A percentile compares a stretch with the other conserved stretches of the same genome.
These are phyloP conservation scores for maize (Zea mays) DNA, from an alignment of 176 grass and related monocot genomes.

Conservation along the genomic window DNA sequence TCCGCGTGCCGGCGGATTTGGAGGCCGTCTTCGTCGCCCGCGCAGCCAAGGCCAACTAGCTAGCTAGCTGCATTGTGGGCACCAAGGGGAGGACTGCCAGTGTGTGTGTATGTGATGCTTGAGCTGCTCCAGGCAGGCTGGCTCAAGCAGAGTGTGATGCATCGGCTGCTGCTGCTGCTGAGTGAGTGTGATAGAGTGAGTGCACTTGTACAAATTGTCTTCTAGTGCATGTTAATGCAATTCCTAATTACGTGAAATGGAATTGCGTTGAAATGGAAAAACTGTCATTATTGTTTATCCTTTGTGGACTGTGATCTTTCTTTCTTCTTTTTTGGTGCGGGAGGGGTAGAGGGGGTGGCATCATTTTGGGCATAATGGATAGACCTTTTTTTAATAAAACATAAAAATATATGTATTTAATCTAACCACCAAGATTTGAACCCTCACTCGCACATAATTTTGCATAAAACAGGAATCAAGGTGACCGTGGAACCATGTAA, in stretches of 20 bases:
- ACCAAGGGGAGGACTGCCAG: neutral
- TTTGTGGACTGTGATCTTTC: neutral
- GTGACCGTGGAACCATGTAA: no score
- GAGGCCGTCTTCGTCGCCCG: constrained; percentile 42
- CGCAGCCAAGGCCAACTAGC: constrained; percentile 40
- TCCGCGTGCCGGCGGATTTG: constrained; percentile 51
- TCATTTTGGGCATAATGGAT: no score
- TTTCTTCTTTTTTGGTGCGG: no score
- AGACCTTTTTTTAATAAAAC: neutral
- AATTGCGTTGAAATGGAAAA: neutral
- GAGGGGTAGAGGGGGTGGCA: no score
- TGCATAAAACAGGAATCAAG: no score
- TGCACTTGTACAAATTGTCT: constrained; percentile 42
- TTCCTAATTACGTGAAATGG: neutral
- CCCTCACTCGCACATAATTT: no score
- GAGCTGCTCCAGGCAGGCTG: constrained; percentile 2
- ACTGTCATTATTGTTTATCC: neutral
- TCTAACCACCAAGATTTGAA: no score
- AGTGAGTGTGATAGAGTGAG: constrained; percentile 1
- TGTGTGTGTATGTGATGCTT: constrained; percentile 4
- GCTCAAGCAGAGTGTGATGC: neutral
- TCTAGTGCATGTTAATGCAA: constrained; percentile 27
- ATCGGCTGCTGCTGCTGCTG: neutral
- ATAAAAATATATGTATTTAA: no score
- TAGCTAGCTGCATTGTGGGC: neutral